Base-by-base conservation (phyloP, 176 grass and related monocot species). In the Bothriochloa decipiens region DNA sequence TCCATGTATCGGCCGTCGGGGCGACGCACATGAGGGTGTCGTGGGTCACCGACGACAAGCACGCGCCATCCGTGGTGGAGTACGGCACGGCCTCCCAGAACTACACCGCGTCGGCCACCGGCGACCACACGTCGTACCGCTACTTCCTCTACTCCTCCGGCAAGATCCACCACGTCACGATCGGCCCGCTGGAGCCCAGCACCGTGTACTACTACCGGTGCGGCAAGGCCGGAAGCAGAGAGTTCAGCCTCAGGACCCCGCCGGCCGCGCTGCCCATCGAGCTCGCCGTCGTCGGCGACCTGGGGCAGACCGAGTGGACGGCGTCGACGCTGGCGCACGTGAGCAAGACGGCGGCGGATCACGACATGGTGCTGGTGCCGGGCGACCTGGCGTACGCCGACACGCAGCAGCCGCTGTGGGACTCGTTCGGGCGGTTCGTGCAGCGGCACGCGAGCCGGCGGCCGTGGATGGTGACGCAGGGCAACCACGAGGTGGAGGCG, bases 381-480 rank as follows among this genome's bases (percentile, higher is more conserved):
- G 96, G 96, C 41, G 96, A 98, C 79, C 92, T 98, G 63, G 84
- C 96, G 53, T 98, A 98, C 67, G 96, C 93, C 3, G 96, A 98
- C 78, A 45, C 91, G 2, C 70, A 98, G 80, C 96, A 98, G 82
- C 87, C 85, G 4, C 91, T 95, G 23, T 98, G 96, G 96, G 96
- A 98, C 62, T 35, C 85, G 18, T 98, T 98, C 82, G 96, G 91
- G 29, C 91, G 96, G 69, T 92, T 98, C 87, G 96, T 95, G 32
- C 67, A 91, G 52, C 78, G 61, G 17, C 86, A 95, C 62, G 89
- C 96, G 45, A 91, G 87, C 82, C 81, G 63, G 63, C 87, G 96
- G 17, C 93, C 96, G 66, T 98, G 96, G 92, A 98, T 95, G 96
- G 96, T 87, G 39, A 95, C 93, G 15, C 74, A 90, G 55, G 96